phyloP scores from a whole-genome alignment of 2,329 filamentous ascomycete species.

The Orbilia quercus region DNA sequence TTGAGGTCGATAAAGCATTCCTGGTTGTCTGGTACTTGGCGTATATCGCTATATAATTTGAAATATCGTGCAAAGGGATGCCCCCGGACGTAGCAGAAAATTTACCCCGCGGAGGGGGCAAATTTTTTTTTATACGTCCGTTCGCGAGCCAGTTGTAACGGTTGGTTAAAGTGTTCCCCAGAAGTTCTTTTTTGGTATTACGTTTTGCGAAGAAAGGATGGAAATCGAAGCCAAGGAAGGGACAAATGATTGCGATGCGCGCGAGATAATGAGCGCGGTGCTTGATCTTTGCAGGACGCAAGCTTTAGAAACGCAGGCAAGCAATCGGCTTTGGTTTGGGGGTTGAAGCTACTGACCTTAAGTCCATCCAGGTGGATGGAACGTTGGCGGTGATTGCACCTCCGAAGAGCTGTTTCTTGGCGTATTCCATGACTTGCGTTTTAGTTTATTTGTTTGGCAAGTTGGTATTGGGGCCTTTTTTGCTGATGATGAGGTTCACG shows the following conservation, averaged over 20 bases:
- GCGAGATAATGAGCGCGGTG: constrained; percentile 36
- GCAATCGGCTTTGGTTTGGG: constrained; percentile 10
- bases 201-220: neutral
- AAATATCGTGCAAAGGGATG: constrained; percentile 6
- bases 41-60: constrained; percentile 56
- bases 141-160: constrained; percentile 24
- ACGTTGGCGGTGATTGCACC: constrained; percentile 57
- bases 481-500: neutral
- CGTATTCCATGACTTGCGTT: constrained; percentile 28
- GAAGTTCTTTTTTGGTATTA: constrained; percentile 15
- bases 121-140: constrained; percentile 46
- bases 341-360: constrained; percentile 44
- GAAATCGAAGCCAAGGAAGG: constrained; percentile 28
- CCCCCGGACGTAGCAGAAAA: neutral
- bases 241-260: constrained; percentile 23
- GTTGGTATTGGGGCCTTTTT: neutral
- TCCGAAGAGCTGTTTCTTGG: constrained; percentile 57
- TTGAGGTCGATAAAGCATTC: constrained; percentile 58
- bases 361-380: constrained; percentile 51
- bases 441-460: constrained; percentile 23
- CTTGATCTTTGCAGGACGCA: constrained; percentile 41
- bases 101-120: constrained; percentile 28
- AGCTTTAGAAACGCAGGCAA: constrained; percentile 50
- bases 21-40: constrained; percentile 59
- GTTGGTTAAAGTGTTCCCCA: constrained; percentile 51